Base-by-base conservation (phyloP, 1,284 basidiomycete genomes). In the Sutorius eximius region DNA sequence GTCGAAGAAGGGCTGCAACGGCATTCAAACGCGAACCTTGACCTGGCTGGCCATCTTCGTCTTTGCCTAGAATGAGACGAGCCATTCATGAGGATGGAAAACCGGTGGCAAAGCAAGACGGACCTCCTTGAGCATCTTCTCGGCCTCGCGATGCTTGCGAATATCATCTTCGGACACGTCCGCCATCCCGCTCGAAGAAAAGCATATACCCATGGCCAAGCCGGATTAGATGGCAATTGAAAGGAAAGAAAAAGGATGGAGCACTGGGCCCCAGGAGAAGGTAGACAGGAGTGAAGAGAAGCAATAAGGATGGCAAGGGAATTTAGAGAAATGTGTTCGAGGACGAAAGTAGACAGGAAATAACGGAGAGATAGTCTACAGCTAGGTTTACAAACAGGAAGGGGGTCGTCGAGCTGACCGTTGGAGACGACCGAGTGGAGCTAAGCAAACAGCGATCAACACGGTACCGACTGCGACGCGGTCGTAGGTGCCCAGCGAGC, bases 41-140 rank as follows among this genome's bases (percentile, higher is more conserved):
- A 94, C 89, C 67, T 93, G 90, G 56, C 76, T 71, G 42, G 82
- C 77, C 76, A 91, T 63, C 69, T 81, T 87, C 34, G 79, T 79
- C 71, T 81, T 83, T 46, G 85, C 89, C 85, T 93, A 58, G 45
- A 20, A 47, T 41, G n/a, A 27, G 27, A 33, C 2, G 37, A 40
- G 34, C 46, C 36, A 58, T 42, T 9, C 15, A 42, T 1, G 20
- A 37, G 49, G 42, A 50, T 27, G 20, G 7, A 24, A 13, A 1
- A 12, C 12, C 3, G 30, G 13, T 5, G 22, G 37, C 22, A 52
- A 22, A 42, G 34, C 6, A 29, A 29, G 50, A 73, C 81, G 55
- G 53, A 85, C 86, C 74, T 87, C 86, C 64, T 73, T 80, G 60
- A 89, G 66, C 52, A 76, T 73, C 71, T 81, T 83, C 69, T 89